Percentiles rank a stretch among this genome's conserved stretches.
Conservation (phyloP, 257 asterid species). For the Capsicum rhomboideum region DNA sequence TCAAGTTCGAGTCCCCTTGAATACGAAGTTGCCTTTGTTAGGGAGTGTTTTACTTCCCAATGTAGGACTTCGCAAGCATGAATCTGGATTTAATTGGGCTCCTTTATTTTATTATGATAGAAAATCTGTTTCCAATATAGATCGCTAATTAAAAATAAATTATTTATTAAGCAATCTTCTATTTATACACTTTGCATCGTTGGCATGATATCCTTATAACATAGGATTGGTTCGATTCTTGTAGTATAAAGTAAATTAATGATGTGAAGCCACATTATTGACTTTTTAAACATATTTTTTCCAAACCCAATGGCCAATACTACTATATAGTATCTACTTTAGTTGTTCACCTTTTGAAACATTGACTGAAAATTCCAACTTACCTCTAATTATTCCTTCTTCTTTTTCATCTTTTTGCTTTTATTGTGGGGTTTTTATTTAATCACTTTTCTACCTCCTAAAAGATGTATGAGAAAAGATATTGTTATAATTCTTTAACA, state of each 20-base stretch:
- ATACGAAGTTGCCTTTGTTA: too few species aligned
- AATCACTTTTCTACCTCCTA: not conserved
- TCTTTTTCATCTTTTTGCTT: not conserved
- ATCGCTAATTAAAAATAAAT: too few species aligned
- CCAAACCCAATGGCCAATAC: not conserved
- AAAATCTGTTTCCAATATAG: too few species aligned
- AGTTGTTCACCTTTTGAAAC: not conserved
- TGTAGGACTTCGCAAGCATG: too few species aligned
- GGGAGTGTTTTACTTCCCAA: too few species aligned
- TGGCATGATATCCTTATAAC: not conserved
- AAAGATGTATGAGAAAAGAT: not conserved
- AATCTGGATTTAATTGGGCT: too few species aligned
- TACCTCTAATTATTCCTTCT: not conserved
- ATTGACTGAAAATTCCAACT: not conserved
- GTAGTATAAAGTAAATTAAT: not conserved
- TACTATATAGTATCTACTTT: not conserved
- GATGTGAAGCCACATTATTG: conserved; percentile 12
- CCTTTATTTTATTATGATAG: too few species aligned
- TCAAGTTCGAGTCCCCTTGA: too few species aligned
- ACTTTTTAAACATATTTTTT: not conserved
- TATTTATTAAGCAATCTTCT: too few species aligned
- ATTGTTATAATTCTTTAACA: too few species aligned
- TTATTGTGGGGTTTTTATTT: not conserved
- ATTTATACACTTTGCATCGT: too few species aligned
- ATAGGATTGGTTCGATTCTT: not conserved